Percentiles rank a stretch among this genome's conserved stretches.
These are phyloP conservation scores for Talaromyces verruculosus DNA, from an alignment of 2,329 filamentous ascomycete species.

Conservation along the genomic window DNA sequence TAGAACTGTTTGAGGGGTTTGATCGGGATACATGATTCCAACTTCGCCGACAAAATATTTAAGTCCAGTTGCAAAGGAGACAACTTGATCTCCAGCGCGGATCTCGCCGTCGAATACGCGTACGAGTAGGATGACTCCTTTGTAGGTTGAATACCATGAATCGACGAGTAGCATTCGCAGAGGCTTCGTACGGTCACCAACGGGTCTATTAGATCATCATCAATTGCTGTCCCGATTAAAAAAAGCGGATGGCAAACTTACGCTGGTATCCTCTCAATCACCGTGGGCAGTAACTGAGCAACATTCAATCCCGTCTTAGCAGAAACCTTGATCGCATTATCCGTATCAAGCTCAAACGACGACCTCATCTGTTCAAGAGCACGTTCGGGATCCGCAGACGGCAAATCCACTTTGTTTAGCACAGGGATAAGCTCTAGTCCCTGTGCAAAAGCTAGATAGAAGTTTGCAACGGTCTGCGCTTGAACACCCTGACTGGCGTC, in stretches of 20 bases:
- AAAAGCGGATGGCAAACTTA: slow-evolving; percentile 30
- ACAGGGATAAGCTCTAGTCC: slow-evolving; percentile 84
- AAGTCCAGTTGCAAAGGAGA: slow-evolving; percentile 81
- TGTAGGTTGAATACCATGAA: slow-evolving; percentile 97
- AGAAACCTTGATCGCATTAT: slow-evolving; percentile 74
- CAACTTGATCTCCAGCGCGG: slow-evolving; percentile 77
- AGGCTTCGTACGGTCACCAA: slow-evolving; percentile 70
- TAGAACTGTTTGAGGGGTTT: slow-evolving; percentile 75
- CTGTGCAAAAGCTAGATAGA: slow-evolving; percentile 94
- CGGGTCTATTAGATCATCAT: slow-evolving; percentile 52
- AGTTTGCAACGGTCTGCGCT: slow-evolving; percentile 97
- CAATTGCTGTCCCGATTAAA: background rate
- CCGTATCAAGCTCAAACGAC: slow-evolving; percentile 82
- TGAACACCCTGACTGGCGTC: slow-evolving; percentile 96
- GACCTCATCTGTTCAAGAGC: slow-evolving; percentile 82
- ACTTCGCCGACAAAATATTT: slow-evolving; percentile 96
- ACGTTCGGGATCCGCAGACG: slow-evolving; percentile 80
- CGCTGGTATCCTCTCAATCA: slow-evolving; percentile 80
- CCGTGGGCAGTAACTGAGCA: slow-evolving; percentile 73
- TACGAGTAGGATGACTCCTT: slow-evolving; percentile 87
- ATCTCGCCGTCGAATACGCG: slow-evolving; percentile 87
- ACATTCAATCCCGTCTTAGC: slow-evolving; percentile 95
- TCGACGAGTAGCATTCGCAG: slow-evolving; percentile 87
- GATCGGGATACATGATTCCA: slow-evolving; percentile 90
- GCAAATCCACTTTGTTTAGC: slow-evolving; percentile 94